phyloP scores from a whole-genome alignment of 176 grass and related monocot species.

The Oryza glaberrima region DNA sequence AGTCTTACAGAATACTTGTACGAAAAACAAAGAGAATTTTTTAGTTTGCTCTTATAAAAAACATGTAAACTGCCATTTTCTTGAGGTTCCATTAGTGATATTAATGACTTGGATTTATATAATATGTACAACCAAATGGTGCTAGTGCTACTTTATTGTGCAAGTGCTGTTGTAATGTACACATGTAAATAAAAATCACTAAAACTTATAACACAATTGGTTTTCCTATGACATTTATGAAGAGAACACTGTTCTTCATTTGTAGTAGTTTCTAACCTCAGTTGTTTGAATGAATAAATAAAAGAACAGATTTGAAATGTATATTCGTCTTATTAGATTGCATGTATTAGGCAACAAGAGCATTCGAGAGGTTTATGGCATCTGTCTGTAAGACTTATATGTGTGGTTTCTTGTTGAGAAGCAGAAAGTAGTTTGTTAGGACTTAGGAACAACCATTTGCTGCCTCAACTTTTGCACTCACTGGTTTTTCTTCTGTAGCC shows the following conservation, averaged over 20 bases:
- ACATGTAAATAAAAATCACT: neutral
- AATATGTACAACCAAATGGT: conserved; percentile 6
- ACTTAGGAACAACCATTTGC: conserved; percentile 7
- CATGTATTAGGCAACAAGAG: conserved; percentile 12
- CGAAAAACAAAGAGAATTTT: neutral
- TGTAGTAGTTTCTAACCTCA: conserved; percentile 7
- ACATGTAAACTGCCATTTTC: neutral
- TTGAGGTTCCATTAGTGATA: conserved; percentile 22
- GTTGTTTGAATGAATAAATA: neutral
- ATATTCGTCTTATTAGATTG: neutral
- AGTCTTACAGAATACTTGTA: conserved; percentile 10
- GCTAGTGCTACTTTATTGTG: neutral
- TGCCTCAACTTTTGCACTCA: neutral
- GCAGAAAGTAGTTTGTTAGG: neutral
- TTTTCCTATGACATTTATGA: neutral
- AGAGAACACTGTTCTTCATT: neutral
- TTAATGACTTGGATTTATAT: conserved; percentile 1
- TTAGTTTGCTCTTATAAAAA: neutral
- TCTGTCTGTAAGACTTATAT: conserved; percentile 2
- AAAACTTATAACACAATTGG: neutral
- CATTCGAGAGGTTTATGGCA: neutral
- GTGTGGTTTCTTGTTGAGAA: neutral
- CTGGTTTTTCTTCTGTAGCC: neutral
- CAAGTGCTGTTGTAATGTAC: conserved; percentile 11
- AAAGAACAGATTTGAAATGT: neutral